These are phyloP conservation scores for Populus deltoides DNA, from an alignment of 345 rosid genomes.

Conservation along the genomic window DNA sequence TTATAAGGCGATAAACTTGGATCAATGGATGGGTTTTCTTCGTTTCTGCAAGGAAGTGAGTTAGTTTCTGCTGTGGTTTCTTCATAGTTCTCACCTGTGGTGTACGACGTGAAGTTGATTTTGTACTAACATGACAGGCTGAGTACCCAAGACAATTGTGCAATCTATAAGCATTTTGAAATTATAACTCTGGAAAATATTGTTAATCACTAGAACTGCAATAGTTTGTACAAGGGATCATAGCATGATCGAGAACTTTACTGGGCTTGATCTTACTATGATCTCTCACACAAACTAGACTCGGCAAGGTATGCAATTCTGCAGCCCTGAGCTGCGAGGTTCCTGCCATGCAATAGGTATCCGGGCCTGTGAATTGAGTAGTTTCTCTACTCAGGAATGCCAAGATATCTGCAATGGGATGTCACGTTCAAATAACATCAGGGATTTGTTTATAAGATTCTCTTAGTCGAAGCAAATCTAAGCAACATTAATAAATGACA, in stretches of 20 bases:
- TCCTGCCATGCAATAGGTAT: background rate
- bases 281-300: no score
- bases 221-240: no score
- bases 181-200: no score
- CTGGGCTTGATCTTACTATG: no score
- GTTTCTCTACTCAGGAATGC: background rate
- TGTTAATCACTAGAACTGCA: no score
- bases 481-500: background rate
- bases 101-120: no score
- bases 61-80: background rate
- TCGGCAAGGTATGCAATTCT: background rate
- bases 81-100: background rate
- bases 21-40: constrained; percentile 87
- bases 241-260: no score
- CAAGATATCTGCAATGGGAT: background rate
- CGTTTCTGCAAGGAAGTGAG: constrained; percentile 91
- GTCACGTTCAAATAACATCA: background rate
- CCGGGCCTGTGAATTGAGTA: no score
- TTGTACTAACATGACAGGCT: no score
- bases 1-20: constrained; percentile 92
- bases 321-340: background rate
- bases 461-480: background rate
- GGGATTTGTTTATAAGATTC: background rate
- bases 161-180: no score
- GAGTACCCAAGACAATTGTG: no score